These are phyloP conservation scores for Pleurotus cornucopiae DNA, from an alignment of 768 basidiomycete species.

Conservation along the genomic window DNA sequence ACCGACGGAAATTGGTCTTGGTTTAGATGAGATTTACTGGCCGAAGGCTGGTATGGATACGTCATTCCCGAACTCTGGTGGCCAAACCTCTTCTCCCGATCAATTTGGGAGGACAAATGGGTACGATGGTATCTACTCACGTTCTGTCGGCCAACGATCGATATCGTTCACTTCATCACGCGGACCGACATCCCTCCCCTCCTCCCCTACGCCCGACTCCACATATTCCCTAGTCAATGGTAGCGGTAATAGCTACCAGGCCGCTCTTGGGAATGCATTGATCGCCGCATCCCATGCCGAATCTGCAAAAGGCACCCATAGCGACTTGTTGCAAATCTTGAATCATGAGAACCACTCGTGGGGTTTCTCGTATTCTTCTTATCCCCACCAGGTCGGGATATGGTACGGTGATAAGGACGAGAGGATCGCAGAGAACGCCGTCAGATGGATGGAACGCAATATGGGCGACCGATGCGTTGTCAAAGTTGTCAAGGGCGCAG, in stretches of 20 bases:
- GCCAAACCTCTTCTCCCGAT: constrained; percentile 24
- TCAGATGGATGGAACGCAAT: constrained; percentile 87
- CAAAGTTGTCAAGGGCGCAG: constrained; percentile 81
- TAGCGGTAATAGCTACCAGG: constrained; percentile 47
- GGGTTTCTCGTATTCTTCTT: constrained; percentile 85
- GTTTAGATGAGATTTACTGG: constrained; percentile 56
- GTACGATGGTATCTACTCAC: constrained; percentile 27
- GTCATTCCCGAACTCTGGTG: constrained; percentile 19
- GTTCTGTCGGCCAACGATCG: constrained; percentile 61
- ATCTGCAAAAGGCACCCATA: constrained; percentile 85
- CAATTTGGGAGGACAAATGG: constrained; percentile 27
- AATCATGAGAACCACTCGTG: constrained; percentile 85
- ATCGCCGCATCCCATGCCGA: constrained; percentile 95
- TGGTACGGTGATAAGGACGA: constrained; percentile 96
- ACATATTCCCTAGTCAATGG: constrained; percentile 30
- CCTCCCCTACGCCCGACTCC: constrained; percentile 47
- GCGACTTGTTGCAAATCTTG: constrained; percentile 87
- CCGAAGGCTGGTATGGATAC: constrained; percentile 22
- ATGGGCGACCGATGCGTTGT: constrained; percentile 79
- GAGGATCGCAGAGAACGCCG: constrained; percentile 86
- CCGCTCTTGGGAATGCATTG: constrained; percentile 81
- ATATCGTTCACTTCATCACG: constrained; percentile 57
- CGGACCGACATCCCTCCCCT: constrained; percentile 28
- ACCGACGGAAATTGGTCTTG: constrained; percentile 52
- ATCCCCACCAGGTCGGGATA: constrained; percentile 72